phyloP scores from a whole-genome alignment of 352 stramenopile genomes.

The Phytopythium delawarense region DNA sequence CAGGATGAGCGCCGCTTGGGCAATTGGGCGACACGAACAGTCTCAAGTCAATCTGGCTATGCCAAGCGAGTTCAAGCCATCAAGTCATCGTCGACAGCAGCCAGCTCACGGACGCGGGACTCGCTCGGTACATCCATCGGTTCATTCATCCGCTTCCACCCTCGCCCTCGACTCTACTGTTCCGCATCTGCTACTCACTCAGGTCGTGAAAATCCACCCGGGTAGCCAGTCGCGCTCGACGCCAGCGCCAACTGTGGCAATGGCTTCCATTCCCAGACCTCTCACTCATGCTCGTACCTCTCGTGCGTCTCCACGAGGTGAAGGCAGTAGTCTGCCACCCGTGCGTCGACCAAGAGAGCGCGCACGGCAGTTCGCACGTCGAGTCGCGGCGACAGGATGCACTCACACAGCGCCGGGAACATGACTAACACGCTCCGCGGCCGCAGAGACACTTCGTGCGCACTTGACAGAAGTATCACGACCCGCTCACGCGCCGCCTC shows the following conservation, averaged over 20 bases:
- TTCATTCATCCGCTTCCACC: neutral
- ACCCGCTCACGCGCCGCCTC: constrained; percentile 51
- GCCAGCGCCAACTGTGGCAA: neutral
- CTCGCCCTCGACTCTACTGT: neutral
- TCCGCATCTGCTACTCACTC: too few relatives aligned
- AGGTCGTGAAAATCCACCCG: neutral
- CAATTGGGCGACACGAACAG: neutral
- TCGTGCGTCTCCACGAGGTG: constrained; percentile 33
- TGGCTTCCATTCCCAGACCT: neutral
- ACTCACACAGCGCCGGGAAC: constrained; percentile 72
- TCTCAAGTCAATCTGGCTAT: neutral
- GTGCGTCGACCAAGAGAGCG: constrained; percentile 48
- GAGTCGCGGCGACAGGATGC: constrained; percentile 62
- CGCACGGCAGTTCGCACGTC: constrained; percentile 70
- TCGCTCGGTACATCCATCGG: neutral
- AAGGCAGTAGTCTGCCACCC: constrained; percentile 52
- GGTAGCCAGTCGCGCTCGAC: neutral
- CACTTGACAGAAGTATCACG: constrained; percentile 61
- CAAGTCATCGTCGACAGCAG: neutral
- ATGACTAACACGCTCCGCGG: constrained; percentile 62
- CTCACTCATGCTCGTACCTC: constrained; percentile 2
- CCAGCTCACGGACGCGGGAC: neutral
- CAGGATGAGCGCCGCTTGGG: neutral
- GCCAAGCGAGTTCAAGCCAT: neutral
- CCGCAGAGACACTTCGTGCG: constrained; percentile 45